Evolutionary conservation across 2,329 filamentous ascomycete genomes (phyloP).

Genomic region (Hypoxylon sp.): DNA sequence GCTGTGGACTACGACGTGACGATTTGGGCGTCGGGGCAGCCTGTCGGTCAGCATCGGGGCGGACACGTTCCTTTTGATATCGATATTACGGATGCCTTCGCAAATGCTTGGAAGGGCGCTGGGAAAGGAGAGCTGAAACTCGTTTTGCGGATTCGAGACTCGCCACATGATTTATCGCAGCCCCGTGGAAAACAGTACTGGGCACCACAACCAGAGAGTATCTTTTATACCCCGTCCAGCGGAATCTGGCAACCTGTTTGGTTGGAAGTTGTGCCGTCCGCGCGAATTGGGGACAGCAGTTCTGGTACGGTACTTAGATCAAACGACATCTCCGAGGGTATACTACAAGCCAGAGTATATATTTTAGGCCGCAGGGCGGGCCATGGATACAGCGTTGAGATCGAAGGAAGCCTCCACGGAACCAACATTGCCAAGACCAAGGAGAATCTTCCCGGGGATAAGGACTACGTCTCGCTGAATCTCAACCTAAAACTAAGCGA

Average conservation of each 20-base stretch:
- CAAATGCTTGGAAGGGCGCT: constrained; percentile 32
- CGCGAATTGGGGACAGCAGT: constrained; percentile 63
- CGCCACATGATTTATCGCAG: constrained; percentile 69
- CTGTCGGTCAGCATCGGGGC: constrained; percentile 63
- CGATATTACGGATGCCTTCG: constrained; percentile 63
- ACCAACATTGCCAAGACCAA: constrained; percentile 55
- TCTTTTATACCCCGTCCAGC: constrained; percentile 66
- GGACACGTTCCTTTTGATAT: constrained; percentile 67
- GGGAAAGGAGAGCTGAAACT: constrained; percentile 51
- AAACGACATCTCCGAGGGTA: constrained; percentile 61
- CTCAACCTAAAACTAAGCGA: constrained; percentile 58
- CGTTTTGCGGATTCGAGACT: constrained; percentile 68
- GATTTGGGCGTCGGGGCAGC: constrained; percentile 63
- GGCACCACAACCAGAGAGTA: constrained; percentile 66
- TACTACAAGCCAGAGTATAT: constrained; percentile 59
- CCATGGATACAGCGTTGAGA: constrained; percentile 57
- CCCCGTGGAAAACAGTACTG: constrained; percentile 75
- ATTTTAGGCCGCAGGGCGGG: constrained; percentile 59
- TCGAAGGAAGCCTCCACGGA: constrained; percentile 62
- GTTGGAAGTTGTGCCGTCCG: constrained; percentile 62
- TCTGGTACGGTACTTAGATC: constrained; percentile 65
- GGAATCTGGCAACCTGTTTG: constrained; percentile 68
- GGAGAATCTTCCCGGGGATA: constrained; percentile 57
- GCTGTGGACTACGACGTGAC: constrained; percentile 69
- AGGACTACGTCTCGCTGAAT: constrained; percentile 57